Percentiles rank a stretch among this genome's conserved stretches.
Conservation (phyloP, 495 filamentous ascomycete species). For the Immersiella caudata region DNA sequence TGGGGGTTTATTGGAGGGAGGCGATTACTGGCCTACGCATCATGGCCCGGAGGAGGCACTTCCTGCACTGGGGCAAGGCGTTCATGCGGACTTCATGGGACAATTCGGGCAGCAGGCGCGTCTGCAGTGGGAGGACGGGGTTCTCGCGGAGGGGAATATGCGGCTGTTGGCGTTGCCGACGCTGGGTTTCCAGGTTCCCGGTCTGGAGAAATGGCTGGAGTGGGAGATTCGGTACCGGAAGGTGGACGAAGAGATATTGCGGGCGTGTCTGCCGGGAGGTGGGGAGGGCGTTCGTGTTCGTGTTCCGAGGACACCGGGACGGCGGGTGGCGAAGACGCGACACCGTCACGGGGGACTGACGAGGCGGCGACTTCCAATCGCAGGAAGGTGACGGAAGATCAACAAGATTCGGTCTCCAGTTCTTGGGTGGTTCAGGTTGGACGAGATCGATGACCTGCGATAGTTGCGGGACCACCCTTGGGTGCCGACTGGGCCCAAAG, state of each 20-base stretch:
- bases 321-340: not conserved
- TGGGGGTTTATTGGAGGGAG: slow-evolving; percentile 14
- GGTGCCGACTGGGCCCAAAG: not conserved
- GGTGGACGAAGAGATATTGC: slow-evolving; percentile 38
- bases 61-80: not conserved
- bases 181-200: slow-evolving; percentile 43
- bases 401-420: not conserved
- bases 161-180: slow-evolving; percentile 56
- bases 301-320: not conserved
- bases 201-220: slow-evolving; percentile 39
- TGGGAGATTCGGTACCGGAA: slow-evolving; percentile 55
- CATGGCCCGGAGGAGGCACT: not conserved
- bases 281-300: not conserved
- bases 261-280: slow-evolving; percentile 11
- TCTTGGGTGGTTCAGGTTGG: not conserved
- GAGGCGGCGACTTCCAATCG: not conserved
- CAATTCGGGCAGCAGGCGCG: not conserved
- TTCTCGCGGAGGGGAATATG: slow-evolving; percentile 17
- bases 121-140: slow-evolving; percentile 13
- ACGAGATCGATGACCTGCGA: not conserved
- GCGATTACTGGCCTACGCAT: slow-evolving; percentile 30
- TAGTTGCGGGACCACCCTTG: not conserved
- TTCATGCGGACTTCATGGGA: not conserved
- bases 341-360: not conserved
- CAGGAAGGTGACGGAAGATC: not conserved